Percentiles rank a stretch among this genome's conserved stretches.
Conservation (phyloP, 2,329 filamentous ascomycete genomes). For the Neofusicoccum cordaticola region DNA sequence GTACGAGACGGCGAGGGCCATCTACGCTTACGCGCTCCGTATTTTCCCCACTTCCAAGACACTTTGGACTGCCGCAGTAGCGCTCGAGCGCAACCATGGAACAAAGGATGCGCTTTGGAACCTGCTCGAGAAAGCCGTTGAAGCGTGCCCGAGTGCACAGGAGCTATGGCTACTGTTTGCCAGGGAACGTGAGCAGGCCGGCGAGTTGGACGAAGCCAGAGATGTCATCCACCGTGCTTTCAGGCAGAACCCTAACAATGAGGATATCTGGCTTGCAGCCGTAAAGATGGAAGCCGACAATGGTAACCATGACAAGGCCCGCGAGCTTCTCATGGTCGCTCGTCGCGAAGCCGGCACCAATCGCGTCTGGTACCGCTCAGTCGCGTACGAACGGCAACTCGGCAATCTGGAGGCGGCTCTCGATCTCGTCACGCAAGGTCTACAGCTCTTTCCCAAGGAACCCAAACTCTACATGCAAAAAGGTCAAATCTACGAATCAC, state of each 20-base stretch:
- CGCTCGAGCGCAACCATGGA: constrained; percentile 87
- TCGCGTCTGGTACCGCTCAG: constrained; percentile 94
- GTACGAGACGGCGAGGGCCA: constrained; percentile 88
- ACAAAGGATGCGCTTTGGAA: constrained; percentile 78
- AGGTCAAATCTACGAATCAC: constrained; percentile 90
- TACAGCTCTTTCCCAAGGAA: constrained; percentile 80
- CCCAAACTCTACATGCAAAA: constrained; percentile 98
- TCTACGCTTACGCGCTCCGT: constrained; percentile 85
- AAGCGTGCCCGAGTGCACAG: constrained; percentile 87
- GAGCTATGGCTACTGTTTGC: constrained; percentile 94
- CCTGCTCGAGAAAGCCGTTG: constrained; percentile 87
- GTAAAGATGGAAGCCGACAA: constrained; percentile 96
- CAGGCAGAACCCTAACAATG: constrained; percentile 92
- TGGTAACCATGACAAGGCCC: constrained; percentile 74
- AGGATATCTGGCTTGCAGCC: constrained; percentile 95
- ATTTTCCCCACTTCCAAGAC: constrained; percentile 86
- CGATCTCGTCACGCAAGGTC: constrained; percentile 79
- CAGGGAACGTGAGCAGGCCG: constrained; percentile 88
- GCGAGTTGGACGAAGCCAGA: constrained; percentile 82
- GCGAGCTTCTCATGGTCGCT: constrained; percentile 76
- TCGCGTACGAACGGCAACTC: constrained; percentile 85
- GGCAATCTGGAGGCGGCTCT: constrained; percentile 77
- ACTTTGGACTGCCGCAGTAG: constrained; percentile 85
- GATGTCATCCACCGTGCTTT: constrained; percentile 85
- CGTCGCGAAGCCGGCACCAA: constrained; percentile 89